Base-by-base conservation (phyloP, 2,329 filamentous ascomycete genomes). In the Hymenoscyphus infarciens region DNA sequence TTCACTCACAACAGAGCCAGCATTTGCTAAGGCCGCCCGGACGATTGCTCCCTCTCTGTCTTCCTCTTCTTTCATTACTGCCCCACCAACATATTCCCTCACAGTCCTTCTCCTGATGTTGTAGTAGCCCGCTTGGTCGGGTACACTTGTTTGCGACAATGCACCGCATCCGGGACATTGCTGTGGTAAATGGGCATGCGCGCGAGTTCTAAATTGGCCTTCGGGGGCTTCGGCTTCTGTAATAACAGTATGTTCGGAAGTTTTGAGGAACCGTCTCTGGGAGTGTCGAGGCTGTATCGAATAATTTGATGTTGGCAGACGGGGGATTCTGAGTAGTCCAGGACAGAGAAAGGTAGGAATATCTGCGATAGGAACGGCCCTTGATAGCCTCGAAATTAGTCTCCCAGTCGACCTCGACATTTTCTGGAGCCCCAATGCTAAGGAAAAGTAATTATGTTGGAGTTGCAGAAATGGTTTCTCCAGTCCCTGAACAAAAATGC, bases 101-200 rank as follows among this genome's bases (percentile, higher is more conserved):
- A 87, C 80, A 1, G 79, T 77, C 68, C 78, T 85, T 66, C 83
- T 81, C 39, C 72, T 73, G 31, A 82, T 61, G 63, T 83, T 78
- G 71, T 81, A 89, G 73, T 83, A 87, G 3, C 84, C 84, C 5
- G 87, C 77, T 63, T 82, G 76, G 31, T 80, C 73, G 0, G 81
- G 74, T 19, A 82, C 74, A 0, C 73, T 72, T 0, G 80, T 85
- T 72, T 90, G 87, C 55, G 84, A 79, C 68, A 87, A 79, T 15
- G 87, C 86, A 54, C 87, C 87, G 71, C 87, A 90, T 39, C 87
- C 87, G 13, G 80, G 79, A 68, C 87, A 90, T 66, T 82, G 83
- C 11, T 79, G 69, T 0, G 87, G 86, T 1, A 89, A 75, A 49
- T 65, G 60, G 52, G 56, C 33, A 8, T 66, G 56, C 5, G 59